Conservation (phyloP, 1,284 basidiomycete species). For the Leccinum fallax region DNA sequence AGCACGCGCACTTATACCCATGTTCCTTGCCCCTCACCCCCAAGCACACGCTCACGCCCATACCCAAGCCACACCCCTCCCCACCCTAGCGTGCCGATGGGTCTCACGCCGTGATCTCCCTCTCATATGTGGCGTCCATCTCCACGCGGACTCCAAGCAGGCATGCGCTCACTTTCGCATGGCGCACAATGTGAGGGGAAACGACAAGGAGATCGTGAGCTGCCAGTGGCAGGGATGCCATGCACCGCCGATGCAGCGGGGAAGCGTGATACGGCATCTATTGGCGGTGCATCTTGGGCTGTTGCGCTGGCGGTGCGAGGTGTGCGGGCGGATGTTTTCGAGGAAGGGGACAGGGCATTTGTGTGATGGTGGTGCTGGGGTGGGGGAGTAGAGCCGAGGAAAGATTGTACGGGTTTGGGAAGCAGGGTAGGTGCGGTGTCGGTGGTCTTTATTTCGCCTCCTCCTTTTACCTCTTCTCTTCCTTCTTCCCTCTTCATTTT, state of each 20-base stretch:
- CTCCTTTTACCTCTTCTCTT: neutral
- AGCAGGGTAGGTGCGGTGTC: neutral
- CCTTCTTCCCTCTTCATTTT: neutral
- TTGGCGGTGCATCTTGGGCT: slow-evolving; percentile 22
- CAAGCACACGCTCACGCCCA: neutral
- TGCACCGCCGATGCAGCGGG: slow-evolving; percentile 23
- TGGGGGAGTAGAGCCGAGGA: neutral
- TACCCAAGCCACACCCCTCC: neutral
- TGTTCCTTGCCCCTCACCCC: neutral
- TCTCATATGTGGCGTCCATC: slow-evolving; percentile 11
- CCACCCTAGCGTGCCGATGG: slow-evolving; percentile 15
- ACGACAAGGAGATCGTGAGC: slow-evolving; percentile 13
- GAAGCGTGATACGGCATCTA: slow-evolving; percentile 22
- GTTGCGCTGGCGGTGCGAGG: slow-evolving; percentile 20
- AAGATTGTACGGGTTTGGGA: neutral
- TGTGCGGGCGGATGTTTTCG: slow-evolving; percentile 18
- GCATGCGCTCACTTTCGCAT: slow-evolving; percentile 19
- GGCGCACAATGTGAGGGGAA: slow-evolving; percentile 19
- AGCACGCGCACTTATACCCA: neutral
- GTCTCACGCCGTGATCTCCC: neutral
- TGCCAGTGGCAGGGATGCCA: slow-evolving; percentile 18
- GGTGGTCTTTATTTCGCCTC: neutral
- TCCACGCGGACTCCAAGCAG: slow-evolving; percentile 11
- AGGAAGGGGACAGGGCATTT: slow-evolving; percentile 18
- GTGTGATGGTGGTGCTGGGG: slow-evolving; percentile 2